These are phyloP conservation scores for Lentinula aciculospora DNA, from an alignment of 768 basidiomycete species.

Conservation along the genomic window DNA sequence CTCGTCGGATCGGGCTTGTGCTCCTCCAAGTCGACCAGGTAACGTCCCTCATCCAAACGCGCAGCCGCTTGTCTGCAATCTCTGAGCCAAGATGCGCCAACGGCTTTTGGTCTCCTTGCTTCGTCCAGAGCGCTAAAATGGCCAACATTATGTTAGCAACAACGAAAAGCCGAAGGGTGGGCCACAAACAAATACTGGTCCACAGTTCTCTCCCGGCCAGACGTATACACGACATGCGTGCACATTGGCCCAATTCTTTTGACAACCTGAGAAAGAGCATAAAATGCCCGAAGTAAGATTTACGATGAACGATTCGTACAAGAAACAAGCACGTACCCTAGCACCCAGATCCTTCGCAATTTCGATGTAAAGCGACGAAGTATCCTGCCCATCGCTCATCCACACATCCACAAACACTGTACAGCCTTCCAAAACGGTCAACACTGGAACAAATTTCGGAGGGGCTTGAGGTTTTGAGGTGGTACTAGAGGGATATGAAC, in stretches of 20 bases:
- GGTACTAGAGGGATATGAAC: slow-evolving; percentile 25
- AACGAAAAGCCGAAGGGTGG: not conserved
- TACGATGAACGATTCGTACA: not conserved
- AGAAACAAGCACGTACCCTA: slow-evolving; percentile 48
- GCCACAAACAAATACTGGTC: slow-evolving; percentile 57
- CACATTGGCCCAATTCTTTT: slow-evolving; percentile 64
- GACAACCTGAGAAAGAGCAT: slow-evolving; percentile 39
- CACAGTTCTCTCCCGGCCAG: slow-evolving; percentile 70
- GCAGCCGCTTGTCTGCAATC: slow-evolving; percentile 70
- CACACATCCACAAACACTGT: slow-evolving; percentile 84
- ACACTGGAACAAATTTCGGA: slow-evolving; percentile 15
- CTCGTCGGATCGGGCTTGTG: slow-evolving; percentile 48
- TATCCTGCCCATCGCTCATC: slow-evolving; percentile 79
- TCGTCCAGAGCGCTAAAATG: slow-evolving; percentile 51
- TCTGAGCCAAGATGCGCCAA: slow-evolving; percentile 88
- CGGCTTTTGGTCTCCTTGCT: slow-evolving; percentile 60
- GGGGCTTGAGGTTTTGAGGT: slow-evolving; percentile 13
- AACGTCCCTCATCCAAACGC: slow-evolving; percentile 57
- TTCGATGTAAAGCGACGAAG: slow-evolving; percentile 74
- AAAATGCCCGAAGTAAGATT: not conserved
- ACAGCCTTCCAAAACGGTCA: slow-evolving; percentile 62
- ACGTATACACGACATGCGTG: slow-evolving; percentile 85
- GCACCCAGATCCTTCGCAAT: slow-evolving; percentile 81
- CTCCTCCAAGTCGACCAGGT: slow-evolving; percentile 58
- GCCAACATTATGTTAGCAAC: not conserved